Percentiles rank a stretch among this genome's conserved stretches.
These are phyloP conservation scores for Pterocarpus santalinus DNA, from an alignment of 306 rosid species.

Conservation along the genomic window DNA sequence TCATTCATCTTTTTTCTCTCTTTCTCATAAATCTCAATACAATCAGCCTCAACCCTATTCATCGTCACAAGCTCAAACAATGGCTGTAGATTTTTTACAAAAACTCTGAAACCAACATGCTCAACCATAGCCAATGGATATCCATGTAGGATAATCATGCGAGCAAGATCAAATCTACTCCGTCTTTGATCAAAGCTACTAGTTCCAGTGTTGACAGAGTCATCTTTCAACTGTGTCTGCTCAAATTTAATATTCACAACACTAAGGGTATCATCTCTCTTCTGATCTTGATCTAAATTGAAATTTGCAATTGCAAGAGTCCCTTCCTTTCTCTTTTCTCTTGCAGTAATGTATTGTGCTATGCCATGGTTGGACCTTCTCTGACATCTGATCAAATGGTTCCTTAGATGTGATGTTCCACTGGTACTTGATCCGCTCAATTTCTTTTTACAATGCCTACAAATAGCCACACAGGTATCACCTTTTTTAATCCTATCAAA, in stretches of 20 bases:
- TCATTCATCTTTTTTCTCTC: conserved; percentile 93
- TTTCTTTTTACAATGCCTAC: conserved; percentile 97
- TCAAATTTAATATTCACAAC: conserved; percentile 89
- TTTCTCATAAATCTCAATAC: conserved; percentile 83
- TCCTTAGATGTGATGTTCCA: conserved; percentile 98
- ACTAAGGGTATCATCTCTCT: conserved; percentile 75
- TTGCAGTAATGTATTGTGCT: conserved; percentile 67
- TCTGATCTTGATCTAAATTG: conserved; percentile 76
- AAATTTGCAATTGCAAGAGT: conserved; percentile 71
- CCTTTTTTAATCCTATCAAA: conserved; percentile 96
- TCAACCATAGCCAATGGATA: conserved; percentile 97
- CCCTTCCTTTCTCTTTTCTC: conserved; percentile 92
- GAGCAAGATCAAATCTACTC: conserved; percentile 94
- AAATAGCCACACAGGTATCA: conserved; percentile 87
- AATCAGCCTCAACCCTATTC: conserved; percentile 88
- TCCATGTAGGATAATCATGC: conserved; percentile 96
- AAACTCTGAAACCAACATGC: conserved; percentile 91
- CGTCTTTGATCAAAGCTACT: conserved; percentile 87
- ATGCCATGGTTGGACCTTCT: conserved; percentile 79
- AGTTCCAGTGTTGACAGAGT: conserved; percentile 56
- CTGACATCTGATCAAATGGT: conserved; percentile 95
- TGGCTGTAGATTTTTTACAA: conserved; percentile 94
- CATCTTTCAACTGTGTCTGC: conserved; percentile 87
- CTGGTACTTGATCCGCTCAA: conserved; percentile 98
- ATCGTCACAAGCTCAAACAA: conserved; percentile 82